These are phyloP conservation scores for Lanmaoa pseudosensibilis DNA, from an alignment of 768 basidiomycete species.

Conservation along the genomic window DNA sequence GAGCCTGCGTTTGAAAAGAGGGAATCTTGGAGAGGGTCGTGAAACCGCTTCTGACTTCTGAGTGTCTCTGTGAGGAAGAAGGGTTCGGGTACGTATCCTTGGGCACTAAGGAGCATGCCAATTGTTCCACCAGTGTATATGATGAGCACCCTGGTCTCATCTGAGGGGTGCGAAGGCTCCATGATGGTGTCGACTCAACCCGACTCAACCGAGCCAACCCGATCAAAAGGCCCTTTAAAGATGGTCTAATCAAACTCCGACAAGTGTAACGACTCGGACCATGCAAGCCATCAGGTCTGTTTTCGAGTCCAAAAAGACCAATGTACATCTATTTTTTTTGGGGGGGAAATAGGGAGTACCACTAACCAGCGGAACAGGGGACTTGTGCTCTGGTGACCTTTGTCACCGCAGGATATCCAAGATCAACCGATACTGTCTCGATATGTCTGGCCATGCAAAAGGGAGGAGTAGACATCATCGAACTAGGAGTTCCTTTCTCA, in stretches of 20 bases:
- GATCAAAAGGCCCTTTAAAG: background rate
- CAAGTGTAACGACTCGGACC: background rate
- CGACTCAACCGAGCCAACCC: background rate
- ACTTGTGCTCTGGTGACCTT: slow-evolving; percentile 77
- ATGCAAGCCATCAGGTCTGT: slow-evolving; percentile 34
- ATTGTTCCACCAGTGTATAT: slow-evolving; percentile 92
- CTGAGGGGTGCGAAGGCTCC: slow-evolving; percentile 50
- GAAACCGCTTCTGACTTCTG: slow-evolving; percentile 80
- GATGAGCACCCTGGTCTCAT: slow-evolving; percentile 81
- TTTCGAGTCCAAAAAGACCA: slow-evolving; percentile 27
- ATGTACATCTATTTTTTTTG: slow-evolving; percentile 8
- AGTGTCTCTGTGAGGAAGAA: slow-evolving; percentile 86
- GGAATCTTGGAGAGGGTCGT: slow-evolving; percentile 87
- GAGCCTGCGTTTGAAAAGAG: slow-evolving; percentile 79
- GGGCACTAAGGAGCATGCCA: slow-evolving; percentile 77
- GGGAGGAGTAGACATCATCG: slow-evolving; percentile 93
- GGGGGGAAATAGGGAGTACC: too few species aligned
- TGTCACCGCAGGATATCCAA: slow-evolving; percentile 93
- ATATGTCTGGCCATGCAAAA: slow-evolving; percentile 89
- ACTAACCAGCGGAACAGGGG: slow-evolving; percentile 26
- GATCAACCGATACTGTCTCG: slow-evolving; percentile 74
- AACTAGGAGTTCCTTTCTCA: slow-evolving; percentile 77
- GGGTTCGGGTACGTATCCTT: slow-evolving; percentile 83
- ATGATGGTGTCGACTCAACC: slow-evolving; percentile 38
- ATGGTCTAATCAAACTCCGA: slow-evolving; percentile 6